These are phyloP conservation scores for Exophiala calicioides DNA, from an alignment of 2,329 filamentous ascomycete genomes.

Conservation along the genomic window DNA sequence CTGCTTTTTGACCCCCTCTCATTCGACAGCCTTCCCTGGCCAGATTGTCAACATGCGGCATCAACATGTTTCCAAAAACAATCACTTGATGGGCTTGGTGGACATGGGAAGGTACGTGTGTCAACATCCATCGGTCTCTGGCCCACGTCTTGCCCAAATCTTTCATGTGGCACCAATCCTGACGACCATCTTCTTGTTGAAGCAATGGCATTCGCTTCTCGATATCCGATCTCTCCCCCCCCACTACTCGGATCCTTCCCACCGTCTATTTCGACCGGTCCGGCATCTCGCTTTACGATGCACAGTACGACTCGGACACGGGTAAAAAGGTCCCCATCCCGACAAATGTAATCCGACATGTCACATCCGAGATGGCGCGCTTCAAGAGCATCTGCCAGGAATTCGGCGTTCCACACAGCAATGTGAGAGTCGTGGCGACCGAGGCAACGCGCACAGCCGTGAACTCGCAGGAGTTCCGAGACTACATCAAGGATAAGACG, in stretches of 20 bases:
- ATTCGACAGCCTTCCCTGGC: no score
- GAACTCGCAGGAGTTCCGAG: slow-evolving; percentile 71
- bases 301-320: slow-evolving; percentile 49
- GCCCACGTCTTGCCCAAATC: background rate
- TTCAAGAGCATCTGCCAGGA: slow-evolving; percentile 71
- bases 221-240: slow-evolving; percentile 74
- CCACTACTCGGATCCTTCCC: slow-evolving; percentile 68
- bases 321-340: slow-evolving; percentile 55
- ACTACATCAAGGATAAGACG: slow-evolving; percentile 61
- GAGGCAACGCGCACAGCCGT: slow-evolving; percentile 81
- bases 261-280: slow-evolving; percentile 77
- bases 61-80: background rate
- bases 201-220: slow-evolving; percentile 92
- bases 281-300: slow-evolving; percentile 83
- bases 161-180: slow-evolving; percentile 1
- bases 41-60: slow-evolving; percentile 3
- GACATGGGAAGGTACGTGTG: slow-evolving; percentile 42
- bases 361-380: slow-evolving; percentile 65
- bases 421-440: slow-evolving; percentile 80
- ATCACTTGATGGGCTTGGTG: slow-evolving; percentile 36
- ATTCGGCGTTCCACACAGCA: slow-evolving; percentile 63
- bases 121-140: background rate
- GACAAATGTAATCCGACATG: slow-evolving; percentile 60
- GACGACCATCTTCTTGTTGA: background rate
- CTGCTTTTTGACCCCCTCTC: no score